phyloP scores from a whole-genome alignment of 495 filamentous ascomycete genomes.

The Talaromyces trachyspermus region DNA sequence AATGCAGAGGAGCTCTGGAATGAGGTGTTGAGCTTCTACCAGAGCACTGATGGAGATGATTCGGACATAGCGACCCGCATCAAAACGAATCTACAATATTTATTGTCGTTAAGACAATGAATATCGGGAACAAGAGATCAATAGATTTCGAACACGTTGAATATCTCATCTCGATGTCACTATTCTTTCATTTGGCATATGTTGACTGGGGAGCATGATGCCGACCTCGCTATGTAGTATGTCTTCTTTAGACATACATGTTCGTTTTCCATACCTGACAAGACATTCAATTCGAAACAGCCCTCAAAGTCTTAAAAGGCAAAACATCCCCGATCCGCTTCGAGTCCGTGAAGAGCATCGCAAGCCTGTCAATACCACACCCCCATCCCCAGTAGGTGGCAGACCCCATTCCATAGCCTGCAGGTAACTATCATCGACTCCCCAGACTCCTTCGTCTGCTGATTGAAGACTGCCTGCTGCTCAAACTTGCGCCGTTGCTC shows the following conservation, averaged over 20 bases:
- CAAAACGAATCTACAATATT: background rate
- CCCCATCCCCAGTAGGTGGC: constrained; percentile 97
- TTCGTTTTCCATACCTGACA: too few relatives aligned
- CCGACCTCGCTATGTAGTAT: too few relatives aligned
- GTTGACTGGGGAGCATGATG: too few relatives aligned
- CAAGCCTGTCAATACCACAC: constrained; percentile 79
- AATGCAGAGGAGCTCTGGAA: constrained; percentile 8
- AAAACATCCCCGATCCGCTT: constrained; percentile 75
- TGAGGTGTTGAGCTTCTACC: constrained; percentile 1
- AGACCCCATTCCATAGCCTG: constrained; percentile 78
- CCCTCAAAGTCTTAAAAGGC: constrained; percentile 74
- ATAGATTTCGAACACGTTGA: too few relatives aligned
- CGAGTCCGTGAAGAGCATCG: constrained; percentile 77
- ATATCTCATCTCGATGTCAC: too few relatives aligned
- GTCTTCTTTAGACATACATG: too few relatives aligned
- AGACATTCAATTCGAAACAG: constrained; percentile 28
- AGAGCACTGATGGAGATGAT: constrained; percentile 1
- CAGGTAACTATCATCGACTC: constrained; percentile 77
- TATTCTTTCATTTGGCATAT: too few relatives aligned
- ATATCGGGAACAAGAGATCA: too few relatives aligned
- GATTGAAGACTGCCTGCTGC: constrained; percentile 44
- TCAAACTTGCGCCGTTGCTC: constrained; percentile 81
- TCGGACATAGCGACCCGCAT: constrained; percentile 1
- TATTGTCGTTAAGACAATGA: background rate
- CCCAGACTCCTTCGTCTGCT: constrained; percentile 28